Conservation (phyloP, 495 filamentous ascomycete species). For the Immersiella caudata region DNA sequence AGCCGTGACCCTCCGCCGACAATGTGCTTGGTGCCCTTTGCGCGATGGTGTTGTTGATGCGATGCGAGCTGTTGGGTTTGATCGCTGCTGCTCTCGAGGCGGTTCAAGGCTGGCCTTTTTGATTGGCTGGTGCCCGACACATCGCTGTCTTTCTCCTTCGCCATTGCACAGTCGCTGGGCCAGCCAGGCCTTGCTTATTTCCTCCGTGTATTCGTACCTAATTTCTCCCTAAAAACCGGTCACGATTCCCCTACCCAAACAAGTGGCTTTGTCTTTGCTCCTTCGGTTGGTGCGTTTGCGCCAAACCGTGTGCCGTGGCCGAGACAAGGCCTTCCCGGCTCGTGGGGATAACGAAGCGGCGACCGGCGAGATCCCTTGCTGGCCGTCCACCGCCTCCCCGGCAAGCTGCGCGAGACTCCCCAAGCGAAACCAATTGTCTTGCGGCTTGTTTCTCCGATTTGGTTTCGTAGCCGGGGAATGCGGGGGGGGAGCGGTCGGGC, state of each 20-base stretch:
- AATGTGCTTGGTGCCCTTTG: slow-evolving; percentile 49
- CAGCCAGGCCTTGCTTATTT: slow-evolving; percentile 1
- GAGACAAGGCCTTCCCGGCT: slow-evolving; percentile 5
- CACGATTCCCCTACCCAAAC: background rate
- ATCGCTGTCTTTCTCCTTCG: slow-evolving; percentile 38
- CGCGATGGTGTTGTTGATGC: slow-evolving; percentile 39
- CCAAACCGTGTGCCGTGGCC: slow-evolving; percentile 4
- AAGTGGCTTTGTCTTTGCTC: slow-evolving; percentile 1
- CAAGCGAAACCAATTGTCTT: slow-evolving; percentile 1
- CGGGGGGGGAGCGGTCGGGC: background rate
- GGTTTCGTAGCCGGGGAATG: background rate
- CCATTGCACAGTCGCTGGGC: slow-evolving; percentile 27
- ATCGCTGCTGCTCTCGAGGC: slow-evolving; percentile 44
- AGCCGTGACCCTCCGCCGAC: slow-evolving; percentile 44
- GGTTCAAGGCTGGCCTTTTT: slow-evolving; percentile 46
- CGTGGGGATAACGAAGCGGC: background rate
- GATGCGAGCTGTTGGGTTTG: slow-evolving; percentile 30
- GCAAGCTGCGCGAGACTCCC: background rate
- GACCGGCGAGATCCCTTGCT: background rate
- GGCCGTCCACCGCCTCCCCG: background rate
- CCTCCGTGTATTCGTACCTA: slow-evolving; percentile 16
- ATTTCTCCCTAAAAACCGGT: slow-evolving; percentile 9
- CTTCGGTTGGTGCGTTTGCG: background rate
- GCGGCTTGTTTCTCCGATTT: background rate
- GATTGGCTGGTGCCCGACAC: slow-evolving; percentile 49